phyloP scores from a whole-genome alignment of 495 filamentous ascomycete species.

The Astrothelium macrocarpum region DNA sequence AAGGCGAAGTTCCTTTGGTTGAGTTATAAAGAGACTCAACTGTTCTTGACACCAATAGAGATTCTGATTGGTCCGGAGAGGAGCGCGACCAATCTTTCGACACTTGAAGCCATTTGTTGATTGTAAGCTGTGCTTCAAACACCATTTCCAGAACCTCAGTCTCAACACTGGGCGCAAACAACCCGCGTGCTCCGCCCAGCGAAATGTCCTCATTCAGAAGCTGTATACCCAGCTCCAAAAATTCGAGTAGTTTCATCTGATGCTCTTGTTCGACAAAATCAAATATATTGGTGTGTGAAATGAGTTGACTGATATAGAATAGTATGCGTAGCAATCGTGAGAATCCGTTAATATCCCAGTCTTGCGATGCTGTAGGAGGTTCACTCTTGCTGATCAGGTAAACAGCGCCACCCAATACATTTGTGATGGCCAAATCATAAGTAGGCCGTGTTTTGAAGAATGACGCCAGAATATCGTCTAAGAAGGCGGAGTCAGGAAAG shows the following conservation, averaged over 20 bases:
- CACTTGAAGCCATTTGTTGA: neutral
- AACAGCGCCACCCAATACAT: conserved; percentile 58
- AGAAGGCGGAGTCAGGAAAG: conserved; percentile 40
- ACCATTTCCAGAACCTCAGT: conserved; percentile 54
- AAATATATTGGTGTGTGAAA: conserved; percentile 31
- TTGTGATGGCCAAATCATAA: conserved; percentile 59
- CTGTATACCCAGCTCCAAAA: conserved; percentile 46
- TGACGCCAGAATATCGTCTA: conserved; percentile 44
- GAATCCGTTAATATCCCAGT: conserved; percentile 54
- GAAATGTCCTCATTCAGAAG: conserved; percentile 55
- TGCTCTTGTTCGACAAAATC: conserved; percentile 11
- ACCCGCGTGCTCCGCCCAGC: conserved; percentile 36
- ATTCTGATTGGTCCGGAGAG: neutral
- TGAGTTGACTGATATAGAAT: conserved; percentile 50
- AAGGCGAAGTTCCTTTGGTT: neutral
- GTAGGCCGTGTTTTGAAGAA: conserved; percentile 52
- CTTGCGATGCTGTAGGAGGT: neutral
- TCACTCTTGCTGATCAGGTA: conserved; percentile 45
- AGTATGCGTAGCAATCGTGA: conserved; percentile 67
- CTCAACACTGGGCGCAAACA: conserved; percentile 24
- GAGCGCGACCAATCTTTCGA: neutral
- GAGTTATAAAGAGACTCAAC: neutral
- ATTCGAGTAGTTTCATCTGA: conserved; percentile 27
- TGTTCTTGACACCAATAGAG: neutral
- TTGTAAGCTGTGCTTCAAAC: conserved; percentile 29